Base-by-base conservation (phyloP, 148 eudicot species). In the Vaccinium darrowii region DNA sequence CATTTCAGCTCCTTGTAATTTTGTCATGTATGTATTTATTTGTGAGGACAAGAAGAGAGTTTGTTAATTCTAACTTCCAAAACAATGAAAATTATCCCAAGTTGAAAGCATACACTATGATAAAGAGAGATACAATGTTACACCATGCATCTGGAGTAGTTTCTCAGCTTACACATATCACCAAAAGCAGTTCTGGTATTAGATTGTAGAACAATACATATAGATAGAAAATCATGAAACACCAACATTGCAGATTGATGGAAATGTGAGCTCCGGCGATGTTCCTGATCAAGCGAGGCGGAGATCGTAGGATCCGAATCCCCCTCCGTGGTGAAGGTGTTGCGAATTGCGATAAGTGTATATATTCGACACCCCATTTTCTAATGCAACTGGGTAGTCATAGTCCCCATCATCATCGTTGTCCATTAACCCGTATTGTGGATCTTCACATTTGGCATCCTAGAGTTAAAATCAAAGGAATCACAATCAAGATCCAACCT, bases 361-460 rank as follows among this genome's bases (percentile, higher is more conserved):
- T 15, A 78, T 58, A 53, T 82, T 84, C 16, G 86, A 73, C 49
- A 65, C 63, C 56, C 90, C 82, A 65, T 79, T 88, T 18, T 81
- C 90, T 60, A 85, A 91, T n/a, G 84, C 81, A 73, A 78, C 84
- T 23, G 81, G 84, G 13, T 82, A 84, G 43, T 91, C 89, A 10
- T 82, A 84, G 36, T 33, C 36, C n/a, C n/a, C n/a, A n/a, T n/a
- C 73, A 12, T 89, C 91, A 1, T 81, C 89, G 15, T 86, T 82
- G 0, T 90, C 91, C 82, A 87, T 91, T 65, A 89, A 18, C 3
- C 89, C 92, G 57, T 88, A 87, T 33, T 65, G 81, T 21, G 84
- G 69, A 27, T 87, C 89, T 82, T 87, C 86, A 21, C 81, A 87
- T 51, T 80, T 90, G 3, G 86, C 71, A 43, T 91, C 93, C 95